phyloP scores from a whole-genome alignment of 192 early-diverging fungal species.

The Coemansia sp. region DNA sequence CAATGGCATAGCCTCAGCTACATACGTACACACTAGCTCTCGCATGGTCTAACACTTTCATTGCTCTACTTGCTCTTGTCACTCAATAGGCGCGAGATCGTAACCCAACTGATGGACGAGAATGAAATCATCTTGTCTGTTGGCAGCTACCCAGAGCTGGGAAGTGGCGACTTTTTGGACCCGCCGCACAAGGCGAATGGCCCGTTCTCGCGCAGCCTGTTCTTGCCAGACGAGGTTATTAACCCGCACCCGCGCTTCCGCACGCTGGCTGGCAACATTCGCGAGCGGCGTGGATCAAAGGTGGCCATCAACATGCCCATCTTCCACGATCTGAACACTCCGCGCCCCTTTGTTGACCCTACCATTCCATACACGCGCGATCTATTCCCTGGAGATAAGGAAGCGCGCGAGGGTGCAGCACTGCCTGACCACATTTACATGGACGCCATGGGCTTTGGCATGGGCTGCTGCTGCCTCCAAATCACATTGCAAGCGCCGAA shows the following conservation, averaged over 20 bases:
- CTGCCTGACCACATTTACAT: slow-evolving; percentile 95
- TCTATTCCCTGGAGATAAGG: slow-evolving; percentile 68
- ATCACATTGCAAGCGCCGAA: slow-evolving; percentile 97
- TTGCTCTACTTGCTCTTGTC: background rate
- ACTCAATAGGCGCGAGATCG: slow-evolving; percentile 68
- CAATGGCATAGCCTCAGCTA: background rate
- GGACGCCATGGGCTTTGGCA: slow-evolving; percentile 99
- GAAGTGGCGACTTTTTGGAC: slow-evolving; percentile 72
- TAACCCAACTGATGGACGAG: slow-evolving; percentile 60
- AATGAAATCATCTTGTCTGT: slow-evolving; percentile 82
- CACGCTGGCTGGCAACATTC: slow-evolving; percentile 94
- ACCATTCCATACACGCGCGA: slow-evolving; percentile 65
- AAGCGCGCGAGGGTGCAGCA: slow-evolving; percentile 76
- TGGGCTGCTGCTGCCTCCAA: slow-evolving; percentile 98
- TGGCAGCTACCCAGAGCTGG: slow-evolving; percentile 90
- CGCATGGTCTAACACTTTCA: background rate
- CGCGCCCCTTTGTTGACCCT: slow-evolving; percentile 84
- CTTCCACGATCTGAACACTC: slow-evolving; percentile 89
- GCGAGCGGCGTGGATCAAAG: slow-evolving; percentile 88
- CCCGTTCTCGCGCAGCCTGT: slow-evolving; percentile 78
- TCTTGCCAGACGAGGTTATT: slow-evolving; percentile 93
- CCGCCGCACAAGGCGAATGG: slow-evolving; percentile 73
- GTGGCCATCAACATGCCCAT: slow-evolving; percentile 97
- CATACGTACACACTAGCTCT: background rate
- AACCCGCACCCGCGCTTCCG: slow-evolving; percentile 92